A percentile compares a stretch with the other conserved stretches of the same genome.
Evolutionary conservation across 768 basidiomycete species (phyloP).

Genomic region (Tylopilus subfusipes): DNA sequence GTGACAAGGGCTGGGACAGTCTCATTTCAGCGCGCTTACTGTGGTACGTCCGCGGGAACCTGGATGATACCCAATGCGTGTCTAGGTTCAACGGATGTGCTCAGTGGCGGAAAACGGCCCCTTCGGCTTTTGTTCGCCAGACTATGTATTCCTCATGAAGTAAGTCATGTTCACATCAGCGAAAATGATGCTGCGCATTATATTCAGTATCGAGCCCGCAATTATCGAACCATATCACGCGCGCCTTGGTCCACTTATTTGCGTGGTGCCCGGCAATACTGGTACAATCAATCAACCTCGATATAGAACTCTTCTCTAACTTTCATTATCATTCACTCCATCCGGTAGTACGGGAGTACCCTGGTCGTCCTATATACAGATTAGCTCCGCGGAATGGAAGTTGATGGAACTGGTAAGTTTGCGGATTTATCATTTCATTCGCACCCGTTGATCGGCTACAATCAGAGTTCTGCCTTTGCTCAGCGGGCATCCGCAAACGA

Average conservation of each 20-base stretch:
- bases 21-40: background rate
- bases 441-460: slow-evolving; percentile 6
- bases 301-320: slow-evolving; percentile 2
- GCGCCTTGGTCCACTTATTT: background rate
- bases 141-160: slow-evolving; percentile 1
- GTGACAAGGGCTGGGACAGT: background rate
- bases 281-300: slow-evolving; percentile 7
- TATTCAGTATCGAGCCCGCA: background rate
- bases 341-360: background rate
- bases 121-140: background rate
- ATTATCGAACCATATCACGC: background rate
- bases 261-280: background rate
- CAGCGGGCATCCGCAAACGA: slow-evolving; percentile 19
- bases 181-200: background rate
- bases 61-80: background rate
- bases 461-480: background rate
- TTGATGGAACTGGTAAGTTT: slow-evolving; percentile 6
- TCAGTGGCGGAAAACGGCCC: background rate
- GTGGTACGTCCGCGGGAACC: background rate
- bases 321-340: background rate
- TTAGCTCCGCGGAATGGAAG: slow-evolving; percentile 24
- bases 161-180: background rate
- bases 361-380: background rate
- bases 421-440: slow-evolving; percentile 17
- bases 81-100: background rate